These are phyloP conservation scores for Kwoniella shivajii DNA, from an alignment of 1,284 basidiomycete genomes.

Conservation along the genomic window DNA sequence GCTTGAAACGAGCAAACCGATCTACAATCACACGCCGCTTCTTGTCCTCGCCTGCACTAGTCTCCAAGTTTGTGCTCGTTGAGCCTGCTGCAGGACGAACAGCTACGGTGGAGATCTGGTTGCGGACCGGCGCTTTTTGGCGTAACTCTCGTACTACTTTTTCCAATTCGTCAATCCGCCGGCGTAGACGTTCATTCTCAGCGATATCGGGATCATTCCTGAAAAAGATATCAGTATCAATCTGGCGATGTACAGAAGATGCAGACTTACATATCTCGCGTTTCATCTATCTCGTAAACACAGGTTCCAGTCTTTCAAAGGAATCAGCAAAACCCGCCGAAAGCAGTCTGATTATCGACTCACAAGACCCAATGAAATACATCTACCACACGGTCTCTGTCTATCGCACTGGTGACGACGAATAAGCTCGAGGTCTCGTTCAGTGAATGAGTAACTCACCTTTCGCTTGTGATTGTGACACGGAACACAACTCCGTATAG, in stretches of 20 bases:
- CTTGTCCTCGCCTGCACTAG: conserved; percentile 24
- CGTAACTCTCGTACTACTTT: conserved; percentile 74
- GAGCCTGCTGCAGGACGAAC: not conserved
- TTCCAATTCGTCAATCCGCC: conserved; percentile 85
- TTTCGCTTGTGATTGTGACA: conserved; percentile 91
- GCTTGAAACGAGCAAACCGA: conserved; percentile 50
- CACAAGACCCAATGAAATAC: conserved; percentile 64
- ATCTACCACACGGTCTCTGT: conserved; percentile 72
- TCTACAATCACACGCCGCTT: conserved; percentile 50
- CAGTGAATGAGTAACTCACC: conserved; percentile 57
- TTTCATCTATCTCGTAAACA: conserved; percentile 89
- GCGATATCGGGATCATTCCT: conserved; percentile 81
- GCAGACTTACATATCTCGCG: conserved; percentile 68
- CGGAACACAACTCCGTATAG: conserved; percentile 83
- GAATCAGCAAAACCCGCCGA: not conserved
- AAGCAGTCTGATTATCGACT: conserved; percentile 1
- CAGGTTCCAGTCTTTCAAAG: conserved; percentile 74
- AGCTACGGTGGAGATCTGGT: not conserved
- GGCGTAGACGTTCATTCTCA: conserved; percentile 76
- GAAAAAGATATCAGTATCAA: conserved; percentile 14
- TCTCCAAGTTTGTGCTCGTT: not conserved
- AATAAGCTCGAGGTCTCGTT: not conserved
- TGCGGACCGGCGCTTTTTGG: conserved; percentile 30
- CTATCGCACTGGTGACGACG: conserved; percentile 49
- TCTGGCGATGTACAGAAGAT: not conserved